Conservation (phyloP, 768 basidiomycete species). For the Amanita fuliginea region DNA sequence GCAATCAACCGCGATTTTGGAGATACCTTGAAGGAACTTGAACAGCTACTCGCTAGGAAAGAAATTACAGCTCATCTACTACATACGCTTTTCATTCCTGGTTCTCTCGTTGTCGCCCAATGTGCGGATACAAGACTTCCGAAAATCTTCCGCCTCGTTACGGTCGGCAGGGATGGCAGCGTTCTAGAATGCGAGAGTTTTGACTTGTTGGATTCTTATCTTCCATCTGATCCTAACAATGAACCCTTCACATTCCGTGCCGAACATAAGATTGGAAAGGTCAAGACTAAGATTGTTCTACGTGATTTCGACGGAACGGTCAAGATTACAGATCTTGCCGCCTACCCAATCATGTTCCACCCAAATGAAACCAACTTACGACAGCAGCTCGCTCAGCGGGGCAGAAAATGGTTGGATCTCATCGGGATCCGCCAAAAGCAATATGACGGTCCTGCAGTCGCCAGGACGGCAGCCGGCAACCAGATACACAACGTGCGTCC, state of each 20-base stretch:
- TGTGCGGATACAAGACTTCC: conserved; percentile 45
- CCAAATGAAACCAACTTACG: conserved; percentile 30
- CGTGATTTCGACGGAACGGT: conserved; percentile 35
- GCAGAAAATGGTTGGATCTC: conserved; percentile 43
- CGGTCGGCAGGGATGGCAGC: conserved; percentile 26
- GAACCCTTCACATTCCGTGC: background rate
- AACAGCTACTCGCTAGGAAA: conserved; percentile 35
- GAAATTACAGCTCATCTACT: conserved; percentile 51
- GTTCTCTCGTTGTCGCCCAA: conserved; percentile 35
- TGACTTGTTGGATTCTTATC: conserved; percentile 32
- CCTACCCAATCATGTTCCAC: conserved; percentile 44
- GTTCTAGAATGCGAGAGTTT: conserved; percentile 38
- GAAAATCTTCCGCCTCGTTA: conserved; percentile 35
- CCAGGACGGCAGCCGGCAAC: conserved; percentile 22
- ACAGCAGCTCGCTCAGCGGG: conserved; percentile 30
- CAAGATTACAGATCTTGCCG: conserved; percentile 37
- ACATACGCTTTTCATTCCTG: conserved; percentile 44
- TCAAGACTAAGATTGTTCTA: conserved; percentile 29
- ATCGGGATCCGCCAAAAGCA: conserved; percentile 47
- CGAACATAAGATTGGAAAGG: conserved; percentile 21
- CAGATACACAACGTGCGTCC: conserved; percentile 38
- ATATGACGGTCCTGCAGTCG: conserved; percentile 41
- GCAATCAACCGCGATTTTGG: conserved; percentile 40
- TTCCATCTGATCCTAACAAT: background rate
- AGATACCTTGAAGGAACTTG: conserved; percentile 32